Evolutionary conservation across 2,329 filamentous ascomycete genomes (phyloP).

Genomic region (Ceratocystis harringtonii): DNA sequence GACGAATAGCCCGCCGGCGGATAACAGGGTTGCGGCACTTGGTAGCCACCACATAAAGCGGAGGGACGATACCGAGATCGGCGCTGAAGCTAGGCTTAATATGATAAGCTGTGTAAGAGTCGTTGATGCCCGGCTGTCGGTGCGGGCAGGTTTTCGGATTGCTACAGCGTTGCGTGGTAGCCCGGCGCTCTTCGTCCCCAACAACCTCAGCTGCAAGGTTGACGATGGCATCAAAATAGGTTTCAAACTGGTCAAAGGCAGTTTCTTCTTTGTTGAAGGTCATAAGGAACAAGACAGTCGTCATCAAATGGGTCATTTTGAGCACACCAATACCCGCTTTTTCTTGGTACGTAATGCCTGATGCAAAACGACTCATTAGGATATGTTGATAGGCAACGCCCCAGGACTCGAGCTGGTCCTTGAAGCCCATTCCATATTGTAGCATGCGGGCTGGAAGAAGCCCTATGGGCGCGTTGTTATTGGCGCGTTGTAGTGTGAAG

Average conservation of each 20-base stretch:
- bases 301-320: conserved; percentile 48
- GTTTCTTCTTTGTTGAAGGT: conserved; percentile 44
- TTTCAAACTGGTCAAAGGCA: conserved; percentile 40
- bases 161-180: conserved; percentile 32
- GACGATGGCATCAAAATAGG: conserved; percentile 40
- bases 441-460: conserved; percentile 35
- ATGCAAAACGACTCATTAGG: conserved; percentile 33
- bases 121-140: conserved; percentile 25
- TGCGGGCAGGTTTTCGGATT: conserved; percentile 32
- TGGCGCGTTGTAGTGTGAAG: conserved; percentile 27
- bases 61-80: conserved; percentile 48
- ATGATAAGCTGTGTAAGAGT: conserved; percentile 33
- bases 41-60: conserved; percentile 50
- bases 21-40: conserved; percentile 45
- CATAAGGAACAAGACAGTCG: conserved; percentile 42
- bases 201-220: conserved; percentile 44
- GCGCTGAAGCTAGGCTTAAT: conserved; percentile 49
- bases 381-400: conserved; percentile 40
- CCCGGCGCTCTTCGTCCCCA: conserved; percentile 39
- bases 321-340: conserved; percentile 45
- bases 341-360: conserved; percentile 38
- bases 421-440: conserved; percentile 34
- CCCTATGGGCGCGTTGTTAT: conserved; percentile 36
- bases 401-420: conserved; percentile 39
- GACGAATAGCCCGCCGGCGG: conserved; percentile 44